phyloP scores from a whole-genome alignment of 1,284 basidiomycete species.

The Fistulina hepatica region DNA sequence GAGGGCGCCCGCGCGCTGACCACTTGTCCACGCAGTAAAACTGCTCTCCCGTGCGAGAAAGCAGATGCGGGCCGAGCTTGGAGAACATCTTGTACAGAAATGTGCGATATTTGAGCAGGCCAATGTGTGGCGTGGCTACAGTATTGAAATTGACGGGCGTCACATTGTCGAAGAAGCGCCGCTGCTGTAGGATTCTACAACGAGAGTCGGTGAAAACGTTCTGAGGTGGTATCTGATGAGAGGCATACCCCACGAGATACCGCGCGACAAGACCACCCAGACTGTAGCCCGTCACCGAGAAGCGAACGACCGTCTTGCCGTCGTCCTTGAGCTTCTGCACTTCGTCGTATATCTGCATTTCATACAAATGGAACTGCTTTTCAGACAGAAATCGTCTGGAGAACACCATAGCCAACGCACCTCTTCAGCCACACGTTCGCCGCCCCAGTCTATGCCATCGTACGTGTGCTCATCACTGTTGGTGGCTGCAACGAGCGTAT shows the following conservation, averaged over 20 bases:
- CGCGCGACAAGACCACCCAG: slow-evolving; percentile 74
- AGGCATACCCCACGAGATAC: slow-evolving; percentile 58
- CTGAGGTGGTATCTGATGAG: slow-evolving; percentile 7
- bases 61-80: slow-evolving; percentile 57
- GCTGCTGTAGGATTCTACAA: slow-evolving; percentile 48
- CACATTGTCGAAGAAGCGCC: slow-evolving; percentile 57
- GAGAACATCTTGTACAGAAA: slow-evolving; percentile 48
- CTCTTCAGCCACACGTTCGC: slow-evolving; percentile 43
- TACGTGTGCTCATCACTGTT: slow-evolving; percentile 54
- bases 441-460: slow-evolving; percentile 69
- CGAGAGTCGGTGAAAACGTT: not conserved
- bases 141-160: slow-evolving; percentile 72
- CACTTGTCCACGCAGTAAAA: slow-evolving; percentile 70
- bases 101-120: slow-evolving; percentile 48
- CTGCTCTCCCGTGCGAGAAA: slow-evolving; percentile 82
- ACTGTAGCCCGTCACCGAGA: slow-evolving; percentile 72
- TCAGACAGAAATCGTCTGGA: too few species aligned
- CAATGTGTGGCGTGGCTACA: slow-evolving; percentile 75
- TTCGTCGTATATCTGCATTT: slow-evolving; percentile 38
- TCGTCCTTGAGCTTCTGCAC: slow-evolving; percentile 40
- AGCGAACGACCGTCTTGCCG: slow-evolving; percentile 45
- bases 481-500: slow-evolving; percentile 39
- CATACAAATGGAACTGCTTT: not conserved
- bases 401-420: slow-evolving; percentile 27
- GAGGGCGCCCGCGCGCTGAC: slow-evolving; percentile 53